Evolutionary conservation across 805 yeast species (phyloP).

Genomic region (Cyberlindnera samutprakarnensis): DNA sequence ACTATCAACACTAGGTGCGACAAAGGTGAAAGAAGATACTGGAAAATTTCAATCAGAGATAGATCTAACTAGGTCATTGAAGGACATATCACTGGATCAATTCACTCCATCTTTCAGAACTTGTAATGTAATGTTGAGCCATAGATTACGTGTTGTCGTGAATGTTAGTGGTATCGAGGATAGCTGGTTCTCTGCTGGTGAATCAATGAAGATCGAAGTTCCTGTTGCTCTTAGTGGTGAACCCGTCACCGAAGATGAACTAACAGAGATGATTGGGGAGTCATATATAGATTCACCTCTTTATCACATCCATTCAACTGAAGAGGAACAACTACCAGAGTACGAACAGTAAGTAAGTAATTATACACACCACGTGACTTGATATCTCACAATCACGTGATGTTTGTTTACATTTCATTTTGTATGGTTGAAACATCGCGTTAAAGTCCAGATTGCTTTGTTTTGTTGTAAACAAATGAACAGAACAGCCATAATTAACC

Average conservation of each 20-base stretch:
- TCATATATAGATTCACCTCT: background rate
- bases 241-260: too few species aligned
- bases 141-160: background rate
- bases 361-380: too few species aligned
- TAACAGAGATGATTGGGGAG: background rate
- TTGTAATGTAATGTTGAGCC: background rate
- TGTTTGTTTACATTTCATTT: slow-evolving; percentile 1
- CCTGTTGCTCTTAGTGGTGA: too few species aligned
- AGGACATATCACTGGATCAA: background rate
- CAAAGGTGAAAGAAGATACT: too few species aligned
- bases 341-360: too few species aligned
- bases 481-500: too few species aligned
- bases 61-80: background rate
- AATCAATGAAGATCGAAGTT: background rate
- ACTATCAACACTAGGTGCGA: too few species aligned
- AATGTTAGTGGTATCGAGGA: background rate
- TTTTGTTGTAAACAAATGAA: background rate
- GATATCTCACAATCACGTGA: too few species aligned
- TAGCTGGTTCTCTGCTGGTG: background rate
- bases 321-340: background rate
- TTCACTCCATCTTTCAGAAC: background rate
- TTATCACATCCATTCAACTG: too few species aligned
- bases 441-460: too few species aligned
- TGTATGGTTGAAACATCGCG: too few species aligned
- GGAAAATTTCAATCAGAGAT: too few species aligned